Base-by-base conservation (phyloP, 2,329 filamentous ascomycete species). In the Epichloe gansuensis region DNA sequence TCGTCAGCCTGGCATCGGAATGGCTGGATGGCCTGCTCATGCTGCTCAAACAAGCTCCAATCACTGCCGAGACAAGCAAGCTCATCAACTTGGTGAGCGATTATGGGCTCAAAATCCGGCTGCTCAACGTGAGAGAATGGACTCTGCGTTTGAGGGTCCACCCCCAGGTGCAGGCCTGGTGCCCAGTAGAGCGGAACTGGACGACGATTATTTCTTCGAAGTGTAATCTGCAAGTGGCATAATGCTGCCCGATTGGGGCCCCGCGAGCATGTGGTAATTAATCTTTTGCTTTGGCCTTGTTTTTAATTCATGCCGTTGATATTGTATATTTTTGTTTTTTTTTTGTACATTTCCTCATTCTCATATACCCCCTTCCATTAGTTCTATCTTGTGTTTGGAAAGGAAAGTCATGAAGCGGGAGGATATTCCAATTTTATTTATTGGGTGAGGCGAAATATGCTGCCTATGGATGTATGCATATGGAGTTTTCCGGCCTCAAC, bases 11-110 rank as follows among this genome's bases (percentile, higher is more conserved):
- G 47, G 93, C 93, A 9, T 94, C 89, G 0, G 93, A 98, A 69
- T 98, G 93, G 93, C 76, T 98, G 5, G 93, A 98, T 65, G 93
- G 93, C 1, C 71, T 98, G 57, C 76, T 97, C 52, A 95, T 98
- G 89, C 75, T 98, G 51, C 76, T 98, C 25, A 89, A 94, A 63
- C 93, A 98, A 68, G 82, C 90, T 54, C 93, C 93, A 21, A 96
- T 98, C 64, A 98, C 93, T n/a, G 81, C 89, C 3, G 91, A 97
- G 70, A 97, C 93, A 38, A 91, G 85, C 64, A 94, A 93, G 67
- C 72, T 97, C 55, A 84, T 96, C 51, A 82, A 84, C 51, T 72
- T 96, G 60, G 87, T 97, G 54, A 82, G 83, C 62, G 87, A 94
- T 59, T 97, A 95, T 64, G 90, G 93, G 4, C 72, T 97, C 56